Conservation (phyloP, 2,329 filamentous ascomycete species). For the Diaporthe batatas region DNA sequence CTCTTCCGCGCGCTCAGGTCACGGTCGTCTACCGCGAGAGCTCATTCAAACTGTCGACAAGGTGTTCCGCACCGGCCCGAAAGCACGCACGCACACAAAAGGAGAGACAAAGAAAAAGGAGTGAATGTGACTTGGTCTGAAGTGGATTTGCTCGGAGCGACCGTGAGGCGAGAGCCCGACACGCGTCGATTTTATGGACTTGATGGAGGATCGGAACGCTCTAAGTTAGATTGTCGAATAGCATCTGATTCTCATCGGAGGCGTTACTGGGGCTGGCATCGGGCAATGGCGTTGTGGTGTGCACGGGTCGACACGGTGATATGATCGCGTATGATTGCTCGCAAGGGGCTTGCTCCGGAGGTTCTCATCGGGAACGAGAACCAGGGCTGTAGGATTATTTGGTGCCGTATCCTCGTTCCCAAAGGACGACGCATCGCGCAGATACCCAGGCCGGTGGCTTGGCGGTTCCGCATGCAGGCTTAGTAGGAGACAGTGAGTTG, state of each 20-base stretch:
- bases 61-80: not conserved
- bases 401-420: constrained; percentile 18
- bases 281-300: constrained; percentile 42
- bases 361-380: constrained; percentile 24
- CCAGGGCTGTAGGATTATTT: constrained; percentile 28
- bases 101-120: constrained; percentile 32
- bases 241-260: constrained; percentile 55
- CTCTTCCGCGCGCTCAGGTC: constrained; percentile 9
- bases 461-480: constrained; percentile 16
- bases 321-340: constrained; percentile 41
- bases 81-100: constrained; percentile 18
- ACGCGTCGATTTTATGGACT: constrained; percentile 1
- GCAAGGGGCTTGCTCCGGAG: constrained; percentile 30
- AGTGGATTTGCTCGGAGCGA: constrained; percentile 31
- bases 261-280: constrained; percentile 47
- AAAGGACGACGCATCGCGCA: constrained; percentile 2
- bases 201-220: constrained; percentile 50
- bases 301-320: constrained; percentile 40
- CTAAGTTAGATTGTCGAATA: constrained; percentile 59
- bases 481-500: constrained; percentile 18
- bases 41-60: constrained; percentile 1
- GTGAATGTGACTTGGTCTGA: constrained; percentile 15
- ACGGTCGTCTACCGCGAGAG: constrained; percentile 16
- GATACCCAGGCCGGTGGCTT: constrained; percentile 4
- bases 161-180: constrained; percentile 44